Conservation (phyloP, 352 stramenopile genomes). For the Phytophthora pluvialis region DNA sequence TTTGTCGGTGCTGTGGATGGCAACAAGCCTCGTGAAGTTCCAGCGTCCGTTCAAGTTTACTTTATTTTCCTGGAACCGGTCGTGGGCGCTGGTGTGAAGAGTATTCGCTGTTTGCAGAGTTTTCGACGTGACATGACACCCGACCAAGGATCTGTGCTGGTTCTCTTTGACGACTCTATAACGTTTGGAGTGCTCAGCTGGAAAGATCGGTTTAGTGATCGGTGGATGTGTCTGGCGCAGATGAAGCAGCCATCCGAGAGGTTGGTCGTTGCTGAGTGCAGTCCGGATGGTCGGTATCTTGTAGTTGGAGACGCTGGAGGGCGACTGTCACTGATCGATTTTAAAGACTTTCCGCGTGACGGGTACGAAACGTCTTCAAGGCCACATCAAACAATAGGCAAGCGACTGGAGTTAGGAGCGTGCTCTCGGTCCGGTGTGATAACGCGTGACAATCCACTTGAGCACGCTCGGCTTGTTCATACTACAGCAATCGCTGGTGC, state of each 20-base stretch:
- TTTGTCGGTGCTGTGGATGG: not conserved
- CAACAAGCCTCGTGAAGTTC: not conserved
- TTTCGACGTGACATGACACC: slow-evolving; percentile 30
- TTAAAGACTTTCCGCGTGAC: slow-evolving; percentile 34
- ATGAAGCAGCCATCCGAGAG: slow-evolving; percentile 21
- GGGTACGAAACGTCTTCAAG: not conserved
- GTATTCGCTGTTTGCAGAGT: slow-evolving; percentile 25
- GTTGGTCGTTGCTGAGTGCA: slow-evolving; percentile 31
- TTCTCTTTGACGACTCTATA: slow-evolving; percentile 36
- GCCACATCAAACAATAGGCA: slow-evolving; percentile 8
- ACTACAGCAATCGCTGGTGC: slow-evolving; percentile 4
- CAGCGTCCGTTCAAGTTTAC: slow-evolving; percentile 39
- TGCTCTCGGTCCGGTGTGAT: slow-evolving; percentile 44
- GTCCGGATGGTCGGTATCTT: slow-evolving; percentile 41
- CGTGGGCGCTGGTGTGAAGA: slow-evolving; percentile 1
- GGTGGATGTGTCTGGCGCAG: slow-evolving; percentile 44
- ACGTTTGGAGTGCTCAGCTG: slow-evolving; percentile 56
- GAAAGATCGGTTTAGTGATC: slow-evolving; percentile 63
- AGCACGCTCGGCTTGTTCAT: slow-evolving; percentile 41
- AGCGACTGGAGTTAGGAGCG: slow-evolving; percentile 32
- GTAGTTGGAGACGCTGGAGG: slow-evolving; percentile 36
- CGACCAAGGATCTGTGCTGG: slow-evolving; percentile 39
- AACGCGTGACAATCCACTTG: slow-evolving; percentile 41
- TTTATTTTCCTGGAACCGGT: slow-evolving; percentile 56
- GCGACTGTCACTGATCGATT: slow-evolving; percentile 43